Conservation (phyloP, 2,329 filamentous ascomycete species). For the Trichoderma atrobrunneum region DNA sequence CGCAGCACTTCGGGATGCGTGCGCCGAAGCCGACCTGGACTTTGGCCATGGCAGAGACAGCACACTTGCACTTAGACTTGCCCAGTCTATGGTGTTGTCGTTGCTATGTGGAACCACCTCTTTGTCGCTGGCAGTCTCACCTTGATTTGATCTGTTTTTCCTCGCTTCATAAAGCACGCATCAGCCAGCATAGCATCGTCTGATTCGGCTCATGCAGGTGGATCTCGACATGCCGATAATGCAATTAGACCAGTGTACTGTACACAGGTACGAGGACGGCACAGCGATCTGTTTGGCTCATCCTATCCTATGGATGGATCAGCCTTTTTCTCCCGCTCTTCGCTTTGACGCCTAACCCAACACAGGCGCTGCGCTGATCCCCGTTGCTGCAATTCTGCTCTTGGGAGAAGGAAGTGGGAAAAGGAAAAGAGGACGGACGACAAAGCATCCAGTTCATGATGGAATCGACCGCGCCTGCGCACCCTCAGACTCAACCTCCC, state of each 20-base stretch:
- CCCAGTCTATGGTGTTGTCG: background rate
- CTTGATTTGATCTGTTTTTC: background rate
- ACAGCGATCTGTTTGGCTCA: slow-evolving; percentile 2
- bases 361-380: slow-evolving; percentile 10
- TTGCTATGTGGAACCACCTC: background rate
- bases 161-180: background rate
- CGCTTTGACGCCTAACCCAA: slow-evolving; percentile 13
- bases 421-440: background rate
- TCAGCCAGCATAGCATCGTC: background rate
- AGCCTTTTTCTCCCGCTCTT: background rate
- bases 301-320: slow-evolving; percentile 1
- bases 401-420: background rate
- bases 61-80: background rate
- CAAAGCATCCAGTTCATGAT: background rate
- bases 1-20: background rate
- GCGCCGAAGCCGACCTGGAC: background rate
- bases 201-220: slow-evolving; percentile 16
- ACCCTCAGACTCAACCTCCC: background rate
- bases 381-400: background rate
- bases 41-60: slow-evolving; percentile 1
- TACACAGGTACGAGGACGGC: background rate
- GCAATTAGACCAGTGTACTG: slow-evolving; percentile 15
- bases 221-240: slow-evolving; percentile 18
- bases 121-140: background rate
- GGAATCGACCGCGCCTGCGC: slow-evolving; percentile 1